Base-by-base conservation (phyloP, 2,329 filamentous ascomycete genomes). In the Periconia sp. region DNA sequence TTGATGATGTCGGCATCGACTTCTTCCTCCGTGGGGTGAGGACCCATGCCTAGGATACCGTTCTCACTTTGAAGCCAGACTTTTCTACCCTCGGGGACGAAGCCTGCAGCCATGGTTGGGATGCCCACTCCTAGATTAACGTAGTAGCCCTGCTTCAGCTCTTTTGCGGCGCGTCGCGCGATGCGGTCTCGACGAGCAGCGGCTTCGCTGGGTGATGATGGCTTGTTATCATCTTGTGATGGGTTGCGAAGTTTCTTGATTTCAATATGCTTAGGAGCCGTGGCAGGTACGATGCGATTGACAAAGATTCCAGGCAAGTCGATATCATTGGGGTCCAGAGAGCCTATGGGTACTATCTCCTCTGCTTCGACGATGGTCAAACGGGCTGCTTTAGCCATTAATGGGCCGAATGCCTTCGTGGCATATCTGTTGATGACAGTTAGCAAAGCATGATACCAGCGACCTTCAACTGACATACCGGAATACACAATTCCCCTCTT, bases 111-210 rank as follows among this genome's bases (percentile, higher is more conserved):
- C 47, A 94, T 83, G 85, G 94, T 96, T 47, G 92, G 92, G 86
- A 96, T 95, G 54, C 92, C 92, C 62, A 96, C 95, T 55, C 92
- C 92, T 52, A 96, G 76, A 76, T 96, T 96, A 62, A 91, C 91
- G 73, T 95, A 95, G 89, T 93, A 94, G 75, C 91, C 91, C 74
- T 95, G 92, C 82, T 93, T 90, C 79, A 96, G 93, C 77, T 95
- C 91, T 79, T 92, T 93, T 47, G 91, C 90, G 0, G 91, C 91
- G 53, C 91, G 83, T 54, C 84, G 83, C 18, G 94, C 90, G 69
- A 96, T 96, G 53, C 88, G 84, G 75, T 94, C 89, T 56, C 92
- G 84, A 30, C 65, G 63, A 0, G 55, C 55, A 1, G 63, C 55
- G n/a, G 60, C 54, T 23, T 60, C 54, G 37, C 55, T 63, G 15